Base-by-base conservation (phyloP, 768 basidiomycete species). In the Cystofilobasidium bisporidii region DNA sequence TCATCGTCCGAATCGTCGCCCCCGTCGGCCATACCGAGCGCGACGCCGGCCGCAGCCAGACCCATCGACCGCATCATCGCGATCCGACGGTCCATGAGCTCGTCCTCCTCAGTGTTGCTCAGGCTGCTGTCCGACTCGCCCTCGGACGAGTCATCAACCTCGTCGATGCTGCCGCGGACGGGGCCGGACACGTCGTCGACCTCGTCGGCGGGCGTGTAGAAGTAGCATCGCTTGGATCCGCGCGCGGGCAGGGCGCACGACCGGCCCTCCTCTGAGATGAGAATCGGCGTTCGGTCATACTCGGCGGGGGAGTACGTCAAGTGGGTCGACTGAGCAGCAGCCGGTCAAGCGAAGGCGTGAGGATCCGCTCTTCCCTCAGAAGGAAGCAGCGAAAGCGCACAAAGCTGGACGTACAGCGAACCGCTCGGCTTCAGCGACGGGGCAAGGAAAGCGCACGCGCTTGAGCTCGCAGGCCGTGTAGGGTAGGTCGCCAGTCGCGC, bases 251-350 rank as follows among this genome's bases (percentile, higher is more conserved):
- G 28, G 28, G 17, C 53, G 53, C 53, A 56, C 30, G 53, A 56
- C 53, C 53, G 53, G 53, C 53, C 53, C 17, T 56, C 53, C 30
- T 56, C 53, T 2, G 53, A 56, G 53, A 56, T 56, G 53, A 56
- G 53, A 30, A 56, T 56, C 53, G 53, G 53, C 28, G 53, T 56
- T 30, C 53, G 53, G 18, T 56, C 53, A 30, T 56, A 56, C 53
- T 56, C 53, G 2, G 53, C 26, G 28, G 53, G 53, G 2, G 53
- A 56, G 53, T 56, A 56, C 17, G 53, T 56, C 3, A 53, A 3
- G 24, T 53, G 50, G 3, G 24, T 24, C 28, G 50, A 53, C 50
- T 53, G 50, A 3, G 22, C n/a, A 53, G 50, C 6, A 47, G 4
- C 5, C 9, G 45, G n/a, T 47, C 18, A 10, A 53, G 11, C 5